Evolutionary conservation across 2,329 filamentous ascomycete genomes (phyloP), one percentile per base, ranked within the genome.

Genomic region (Hypoxylon sp.): DNA sequence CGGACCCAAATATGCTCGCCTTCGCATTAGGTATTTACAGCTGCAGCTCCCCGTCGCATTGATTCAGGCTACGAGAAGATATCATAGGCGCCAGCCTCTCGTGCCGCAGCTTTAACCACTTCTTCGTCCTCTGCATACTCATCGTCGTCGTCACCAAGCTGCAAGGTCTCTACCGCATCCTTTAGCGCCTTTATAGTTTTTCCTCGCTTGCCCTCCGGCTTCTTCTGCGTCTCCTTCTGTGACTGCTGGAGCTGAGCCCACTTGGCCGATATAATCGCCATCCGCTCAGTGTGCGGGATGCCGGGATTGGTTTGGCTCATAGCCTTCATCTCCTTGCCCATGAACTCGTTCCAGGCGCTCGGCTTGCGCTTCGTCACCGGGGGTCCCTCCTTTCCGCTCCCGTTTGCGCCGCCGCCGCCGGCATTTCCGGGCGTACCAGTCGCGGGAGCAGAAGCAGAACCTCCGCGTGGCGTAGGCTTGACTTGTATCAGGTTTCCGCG

Each of bases 401-500:
- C 54, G 78, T 75, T 67, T 76, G 77, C 57, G 66, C 69, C 42
- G 35, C 72, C 59, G 57, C 73, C 29, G 6, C 19, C 39, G 39
- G n/a, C 39, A 19, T 19, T 32, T 1, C 50, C 51, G 68, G 68
- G 56, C 52, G 66, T 62, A 15, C 54, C 53, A 6, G 60, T 62
- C 0, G 68, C 71, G 0, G 47, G 71, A 0, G 55, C 75, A 44
- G 39, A 32, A 11, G 31, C 6, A 32, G 31, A 42, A 8, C 54
- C 68, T 2, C 80, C 82, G 46, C 92, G 84, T 0, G 94, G 94
- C 42, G 87, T 86, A 0, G 95, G 95, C 78, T 93, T 94, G 7
- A 90, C 90, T 84, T 98, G 96, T 73, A 88, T 82, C 70, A 99
- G 80, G 55, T 79, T 79, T 3, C 87, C 84, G 75, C 89, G 91